phyloP scores from a whole-genome alignment of 148 eudicot genomes.

The Vaccinium darrowii region DNA sequence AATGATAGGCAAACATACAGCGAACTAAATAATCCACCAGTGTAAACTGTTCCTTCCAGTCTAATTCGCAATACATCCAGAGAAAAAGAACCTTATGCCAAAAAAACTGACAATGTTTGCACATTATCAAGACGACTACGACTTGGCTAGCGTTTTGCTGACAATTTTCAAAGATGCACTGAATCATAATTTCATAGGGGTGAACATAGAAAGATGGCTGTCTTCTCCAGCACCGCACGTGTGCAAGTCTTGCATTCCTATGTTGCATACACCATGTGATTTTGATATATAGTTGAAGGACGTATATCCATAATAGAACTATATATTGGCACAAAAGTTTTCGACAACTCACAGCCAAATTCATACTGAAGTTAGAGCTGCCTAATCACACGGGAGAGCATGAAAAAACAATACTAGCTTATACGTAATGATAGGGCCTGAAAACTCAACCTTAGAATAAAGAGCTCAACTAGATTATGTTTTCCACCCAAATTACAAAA shows the following conservation, averaged over 20 bases:
- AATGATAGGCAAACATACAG: neutral
- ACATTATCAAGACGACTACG: neutral
- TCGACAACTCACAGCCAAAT: neutral
- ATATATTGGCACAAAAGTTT: neutral
- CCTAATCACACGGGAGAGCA: neutral
- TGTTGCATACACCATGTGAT: neutral
- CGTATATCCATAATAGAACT: neutral
- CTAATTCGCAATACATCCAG: neutral
- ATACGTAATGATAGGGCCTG: neutral
- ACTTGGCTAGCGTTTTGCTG: neutral
- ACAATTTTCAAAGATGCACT: neutral
- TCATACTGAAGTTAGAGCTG: neutral
- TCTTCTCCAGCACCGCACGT: neutral
- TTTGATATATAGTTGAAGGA: neutral
- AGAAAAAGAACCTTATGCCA: neutral
- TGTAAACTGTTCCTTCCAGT: no score
- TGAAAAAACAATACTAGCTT: neutral
- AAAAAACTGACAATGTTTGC: neutral
- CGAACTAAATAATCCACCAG: no score
- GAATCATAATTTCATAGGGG: neutral
- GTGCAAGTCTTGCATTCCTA: neutral
- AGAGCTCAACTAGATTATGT: no score
- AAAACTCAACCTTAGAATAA: neutral
- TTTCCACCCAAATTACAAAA: slow-evolving; percentile 6
- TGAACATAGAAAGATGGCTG: no score